Conservation (phyloP, 1,139 yeast genomes). For the Waltiozyma sp. region DNA sequence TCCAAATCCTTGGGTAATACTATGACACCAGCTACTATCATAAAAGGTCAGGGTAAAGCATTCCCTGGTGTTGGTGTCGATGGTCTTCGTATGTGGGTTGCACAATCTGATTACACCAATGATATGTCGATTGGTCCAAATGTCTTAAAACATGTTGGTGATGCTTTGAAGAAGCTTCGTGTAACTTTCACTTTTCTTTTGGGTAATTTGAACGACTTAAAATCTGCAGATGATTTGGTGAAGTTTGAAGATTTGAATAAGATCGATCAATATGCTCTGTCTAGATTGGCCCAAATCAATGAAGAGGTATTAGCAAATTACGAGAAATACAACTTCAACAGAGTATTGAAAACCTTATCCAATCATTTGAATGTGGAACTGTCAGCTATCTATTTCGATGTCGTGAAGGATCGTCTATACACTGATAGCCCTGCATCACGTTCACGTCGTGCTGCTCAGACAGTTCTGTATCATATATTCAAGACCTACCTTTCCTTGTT, state of each 20-base stretch:
- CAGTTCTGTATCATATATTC: conserved; percentile 54
- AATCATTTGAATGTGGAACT: conserved; percentile 65
- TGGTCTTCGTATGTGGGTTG: conserved; percentile 86
- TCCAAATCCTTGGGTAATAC: conserved; percentile 87
- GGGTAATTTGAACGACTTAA: conserved; percentile 48
- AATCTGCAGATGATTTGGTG: conserved; percentile 17
- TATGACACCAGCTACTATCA: conserved; percentile 54
- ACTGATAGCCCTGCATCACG: conserved; percentile 43
- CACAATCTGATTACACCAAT: conserved; percentile 74
- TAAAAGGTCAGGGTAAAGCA: conserved; percentile 44
- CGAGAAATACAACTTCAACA: conserved; percentile 51
- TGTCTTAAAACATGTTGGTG: conserved; percentile 65
- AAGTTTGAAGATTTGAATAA: conserved; percentile 33
- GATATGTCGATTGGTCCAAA: conserved; percentile 73
- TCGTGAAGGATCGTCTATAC: conserved; percentile 76
- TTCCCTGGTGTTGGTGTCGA: conserved; percentile 79
- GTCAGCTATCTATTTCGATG: conserved; percentile 79
- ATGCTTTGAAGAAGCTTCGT: conserved; percentile 70
- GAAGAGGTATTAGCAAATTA: conserved; percentile 34
- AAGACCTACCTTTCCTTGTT: conserved; percentile 52
- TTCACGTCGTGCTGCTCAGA: conserved; percentile 58
- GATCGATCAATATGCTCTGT: conserved; percentile 57
- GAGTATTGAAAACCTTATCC: conserved; percentile 50
- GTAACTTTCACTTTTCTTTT: conserved; percentile 70
- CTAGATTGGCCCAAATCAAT: conserved; percentile 42